Evolutionary conservation across 371 early-diverging fungal genomes (phyloP).

Genomic region (Mucor piriformis): DNA sequence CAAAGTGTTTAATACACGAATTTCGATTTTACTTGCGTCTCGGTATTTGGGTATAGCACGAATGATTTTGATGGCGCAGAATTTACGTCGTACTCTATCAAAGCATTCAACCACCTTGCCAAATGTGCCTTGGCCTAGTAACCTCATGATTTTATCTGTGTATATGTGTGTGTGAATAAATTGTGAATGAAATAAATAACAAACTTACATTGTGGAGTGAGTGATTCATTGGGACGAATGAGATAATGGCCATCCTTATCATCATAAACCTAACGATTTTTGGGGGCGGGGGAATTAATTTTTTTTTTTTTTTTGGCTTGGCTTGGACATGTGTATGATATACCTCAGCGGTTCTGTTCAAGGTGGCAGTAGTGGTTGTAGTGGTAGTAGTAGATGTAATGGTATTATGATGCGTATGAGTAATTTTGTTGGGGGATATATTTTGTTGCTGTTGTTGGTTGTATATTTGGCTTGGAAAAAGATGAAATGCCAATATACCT

Average conservation of each 20-base stretch:
- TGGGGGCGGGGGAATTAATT: neutral
- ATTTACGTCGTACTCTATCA: constrained; percentile 62
- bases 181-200: neutral
- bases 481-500: constrained; percentile 18
- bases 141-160: constrained; percentile 74
- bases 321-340: too few species aligned
- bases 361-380: neutral
- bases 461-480: constrained; percentile 15
- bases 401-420: neutral
- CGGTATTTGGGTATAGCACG: constrained; percentile 92
- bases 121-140: constrained; percentile 96
- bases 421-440: constrained; percentile 1
- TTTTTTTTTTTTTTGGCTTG: neutral
- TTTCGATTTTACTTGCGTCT: constrained; percentile 90
- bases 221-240: constrained; percentile 71
- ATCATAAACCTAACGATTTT: constrained; percentile 50
- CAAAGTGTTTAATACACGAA: constrained; percentile 80
- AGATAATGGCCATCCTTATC: constrained; percentile 93
- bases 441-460: constrained; percentile 1
- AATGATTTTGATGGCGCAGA: constrained; percentile 85
- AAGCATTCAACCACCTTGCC: constrained; percentile 92
- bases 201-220: constrained; percentile 71
- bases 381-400: neutral
- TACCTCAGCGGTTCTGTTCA: constrained; percentile 6
- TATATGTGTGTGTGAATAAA: neutral